Conservation (phyloP, 2,329 filamentous ascomycete genomes). For the Plectosphaerella cucumerina region DNA sequence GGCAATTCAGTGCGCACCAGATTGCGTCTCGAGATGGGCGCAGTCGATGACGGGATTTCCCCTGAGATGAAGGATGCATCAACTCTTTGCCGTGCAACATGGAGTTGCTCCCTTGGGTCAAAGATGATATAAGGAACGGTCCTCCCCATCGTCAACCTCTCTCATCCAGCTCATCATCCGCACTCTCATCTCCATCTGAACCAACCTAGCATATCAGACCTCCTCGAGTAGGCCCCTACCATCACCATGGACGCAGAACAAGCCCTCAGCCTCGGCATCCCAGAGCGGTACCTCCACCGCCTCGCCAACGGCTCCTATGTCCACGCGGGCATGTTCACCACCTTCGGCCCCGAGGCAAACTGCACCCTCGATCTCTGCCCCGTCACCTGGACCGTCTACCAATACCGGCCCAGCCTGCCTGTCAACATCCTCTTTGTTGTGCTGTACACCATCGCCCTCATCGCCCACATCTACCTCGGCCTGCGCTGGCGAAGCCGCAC, state of each 20-base stretch:
- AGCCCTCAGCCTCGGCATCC: neutral
- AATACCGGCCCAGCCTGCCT: slow-evolving; percentile 39
- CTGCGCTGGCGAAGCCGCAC: slow-evolving; percentile 41
- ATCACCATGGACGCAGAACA: neutral
- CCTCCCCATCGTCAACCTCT: no score
- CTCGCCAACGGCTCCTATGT: slow-evolving; percentile 17
- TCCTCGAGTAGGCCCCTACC: neutral
- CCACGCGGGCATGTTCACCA: slow-evolving; percentile 15
- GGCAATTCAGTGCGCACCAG: no score
- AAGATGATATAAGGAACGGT: no score
- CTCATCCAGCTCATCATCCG: no score
- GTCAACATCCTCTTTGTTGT: slow-evolving; percentile 37
- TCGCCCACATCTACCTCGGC: slow-evolving; percentile 40
- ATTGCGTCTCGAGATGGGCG: no score
- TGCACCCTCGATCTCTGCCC: slow-evolving; percentile 46
- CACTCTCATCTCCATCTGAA: no score
- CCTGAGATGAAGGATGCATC: no score
- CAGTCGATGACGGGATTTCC: no score
- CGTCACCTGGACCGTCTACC: slow-evolving; percentile 39
- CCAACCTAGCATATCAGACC: no score
- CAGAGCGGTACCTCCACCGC: neutral
- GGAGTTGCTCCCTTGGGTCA: no score
- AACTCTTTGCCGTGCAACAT: no score
- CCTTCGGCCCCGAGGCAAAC: slow-evolving; percentile 42
- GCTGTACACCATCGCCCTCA: slow-evolving; percentile 42